A percentile compares a stretch with the other conserved stretches of the same genome.
Evolutionary conservation across 331 rosid genomes (phyloP).

Genomic region (Rhamnella rubrinervis): DNA sequence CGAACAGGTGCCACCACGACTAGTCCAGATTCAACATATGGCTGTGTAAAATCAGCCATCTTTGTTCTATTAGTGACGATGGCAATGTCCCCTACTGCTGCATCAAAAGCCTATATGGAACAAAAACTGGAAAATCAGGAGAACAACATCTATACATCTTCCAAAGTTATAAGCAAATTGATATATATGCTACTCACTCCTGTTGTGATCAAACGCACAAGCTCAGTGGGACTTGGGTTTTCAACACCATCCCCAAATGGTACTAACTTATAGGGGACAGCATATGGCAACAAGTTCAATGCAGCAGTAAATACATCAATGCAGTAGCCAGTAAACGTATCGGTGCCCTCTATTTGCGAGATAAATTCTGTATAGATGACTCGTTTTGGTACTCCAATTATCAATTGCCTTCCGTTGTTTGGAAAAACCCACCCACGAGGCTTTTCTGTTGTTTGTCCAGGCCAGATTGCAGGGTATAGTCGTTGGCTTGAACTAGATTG

Average conservation of each 20-base stretch:
- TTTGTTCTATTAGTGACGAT: slow-evolving; percentile 70
- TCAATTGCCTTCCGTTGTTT: slow-evolving; percentile 71
- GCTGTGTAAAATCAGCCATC: slow-evolving; percentile 84
- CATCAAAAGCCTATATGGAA: slow-evolving; percentile 57
- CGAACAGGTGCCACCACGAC: slow-evolving; percentile 72
- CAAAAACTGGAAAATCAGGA: slow-evolving; percentile 26
- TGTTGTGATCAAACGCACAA: slow-evolving; percentile 56
- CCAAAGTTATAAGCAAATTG: slow-evolving; percentile 4
- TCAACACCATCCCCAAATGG: slow-evolving; percentile 62
- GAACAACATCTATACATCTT: slow-evolving; percentile 20
- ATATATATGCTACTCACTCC: slow-evolving; percentile 61
- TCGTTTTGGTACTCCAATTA: slow-evolving; percentile 69
- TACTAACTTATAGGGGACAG: slow-evolving; percentile 67
- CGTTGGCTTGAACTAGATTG: slow-evolving; percentile 41
- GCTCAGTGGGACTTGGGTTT: slow-evolving; percentile 64
- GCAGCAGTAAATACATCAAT: slow-evolving; percentile 88
- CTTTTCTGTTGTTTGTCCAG: slow-evolving; percentile 59
- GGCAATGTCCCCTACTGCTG: slow-evolving; percentile 80
- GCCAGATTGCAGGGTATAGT: slow-evolving; percentile 63
- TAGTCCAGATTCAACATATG: slow-evolving; percentile 75
- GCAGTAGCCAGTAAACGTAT: slow-evolving; percentile 75
- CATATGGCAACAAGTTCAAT: slow-evolving; percentile 72
- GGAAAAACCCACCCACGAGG: slow-evolving; percentile 99
- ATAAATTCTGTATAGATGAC: slow-evolving; percentile 64
- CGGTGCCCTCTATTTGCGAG: slow-evolving; percentile 50